Evolutionary conservation across 345 rosid species (phyloP).

Genomic region (Heritiera littoralis): DNA sequence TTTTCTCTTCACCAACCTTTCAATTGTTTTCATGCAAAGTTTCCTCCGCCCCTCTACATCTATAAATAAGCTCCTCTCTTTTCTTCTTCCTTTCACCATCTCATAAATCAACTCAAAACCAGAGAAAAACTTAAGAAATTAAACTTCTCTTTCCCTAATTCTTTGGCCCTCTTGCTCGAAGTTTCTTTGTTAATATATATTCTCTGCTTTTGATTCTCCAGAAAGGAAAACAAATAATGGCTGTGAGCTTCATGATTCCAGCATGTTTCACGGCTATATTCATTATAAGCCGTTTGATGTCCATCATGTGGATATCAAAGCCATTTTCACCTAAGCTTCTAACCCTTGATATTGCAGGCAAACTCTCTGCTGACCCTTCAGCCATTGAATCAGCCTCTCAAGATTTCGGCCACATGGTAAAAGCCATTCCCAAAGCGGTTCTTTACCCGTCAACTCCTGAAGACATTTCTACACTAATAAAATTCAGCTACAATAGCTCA

Average conservation of each 20-base stretch:
- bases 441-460: constrained; percentile 55
- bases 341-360: constrained; percentile 20
- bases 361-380: constrained; percentile 44
- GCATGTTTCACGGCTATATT: constrained; percentile 30
- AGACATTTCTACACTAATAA: constrained; percentile 54
- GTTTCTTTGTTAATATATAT: background rate
- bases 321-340: constrained; percentile 27
- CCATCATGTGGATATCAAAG: constrained; percentile 32
- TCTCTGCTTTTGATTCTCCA: background rate
- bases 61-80: background rate
- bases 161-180: background rate
- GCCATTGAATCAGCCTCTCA: constrained; percentile 48
- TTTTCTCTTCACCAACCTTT: constrained; percentile 15
- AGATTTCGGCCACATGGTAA: constrained; percentile 69
- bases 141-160: background rate
- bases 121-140: background rate
- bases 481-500: constrained; percentile 37
- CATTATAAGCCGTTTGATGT: constrained; percentile 30
- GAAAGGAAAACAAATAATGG: constrained; percentile 33
- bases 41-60: background rate
- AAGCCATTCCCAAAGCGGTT: constrained; percentile 56
- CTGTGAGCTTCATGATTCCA: constrained; percentile 24
- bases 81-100: background rate
- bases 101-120: background rate
- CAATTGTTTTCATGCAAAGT: constrained; percentile 29